Conservation (phyloP, 169 alveolate genomes). For the Perkinsus chesapeaki region DNA sequence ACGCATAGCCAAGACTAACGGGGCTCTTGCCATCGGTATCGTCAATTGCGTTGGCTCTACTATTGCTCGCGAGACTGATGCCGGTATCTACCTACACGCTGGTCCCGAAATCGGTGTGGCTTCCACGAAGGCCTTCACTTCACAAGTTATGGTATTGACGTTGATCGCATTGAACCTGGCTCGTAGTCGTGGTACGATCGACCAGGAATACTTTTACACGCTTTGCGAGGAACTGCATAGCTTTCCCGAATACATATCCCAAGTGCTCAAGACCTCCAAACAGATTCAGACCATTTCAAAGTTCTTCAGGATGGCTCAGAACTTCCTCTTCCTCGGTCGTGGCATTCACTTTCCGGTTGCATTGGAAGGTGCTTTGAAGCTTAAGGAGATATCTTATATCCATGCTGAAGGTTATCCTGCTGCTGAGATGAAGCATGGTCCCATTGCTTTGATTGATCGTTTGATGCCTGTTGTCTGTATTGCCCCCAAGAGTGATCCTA, state of each 20-base stretch:
- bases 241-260: constrained; percentile 43
- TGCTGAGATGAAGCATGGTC: constrained; percentile 92
- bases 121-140: constrained; percentile 88
- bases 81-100: constrained; percentile 84
- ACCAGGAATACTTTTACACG: constrained; percentile 32
- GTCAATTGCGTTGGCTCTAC: constrained; percentile 79
- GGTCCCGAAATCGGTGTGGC: constrained; percentile 96
- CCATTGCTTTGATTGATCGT: constrained; percentile 78
- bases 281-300: background rate
- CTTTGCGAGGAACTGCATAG: constrained; percentile 41
- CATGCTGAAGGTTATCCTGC: constrained; percentile 89
- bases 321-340: constrained; percentile 53
- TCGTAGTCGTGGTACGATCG: constrained; percentile 39
- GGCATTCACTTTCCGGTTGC: constrained; percentile 88
- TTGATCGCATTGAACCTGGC: constrained; percentile 78
- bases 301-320: background rate
- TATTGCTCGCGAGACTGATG: constrained; percentile 65
- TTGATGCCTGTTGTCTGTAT: constrained; percentile 35
- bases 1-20: constrained; percentile 36
- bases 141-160: constrained; percentile 70
- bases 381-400: constrained; percentile 87
- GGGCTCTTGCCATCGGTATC: constrained; percentile 60
- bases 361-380: constrained; percentile 91
- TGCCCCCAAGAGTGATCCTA: constrained; percentile 30
- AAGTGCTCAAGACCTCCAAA: constrained; percentile 36